Percentiles rank a stretch among this genome's conserved stretches.
phyloP scores from a whole-genome alignment of 306 rosid species.

The Cicer yamashitae region DNA sequence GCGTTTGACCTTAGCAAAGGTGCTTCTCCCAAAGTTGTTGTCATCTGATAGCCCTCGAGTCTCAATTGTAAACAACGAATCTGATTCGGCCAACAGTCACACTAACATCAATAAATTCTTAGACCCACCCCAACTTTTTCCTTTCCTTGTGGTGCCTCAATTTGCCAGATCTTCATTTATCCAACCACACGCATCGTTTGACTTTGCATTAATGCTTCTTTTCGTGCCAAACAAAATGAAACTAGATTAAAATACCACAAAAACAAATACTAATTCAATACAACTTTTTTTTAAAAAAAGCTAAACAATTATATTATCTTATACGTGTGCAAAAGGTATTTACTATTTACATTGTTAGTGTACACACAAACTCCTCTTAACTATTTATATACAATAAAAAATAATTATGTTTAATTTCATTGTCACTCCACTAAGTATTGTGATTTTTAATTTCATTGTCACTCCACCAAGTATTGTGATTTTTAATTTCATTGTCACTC shows the following conservation, averaged over 20 bases:
- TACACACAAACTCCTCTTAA: no score
- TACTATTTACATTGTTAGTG: no score
- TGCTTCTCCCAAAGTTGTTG: neutral
- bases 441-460: no score
- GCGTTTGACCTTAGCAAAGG: slow-evolving; percentile 23
- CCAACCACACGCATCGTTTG: slow-evolving; percentile 45
- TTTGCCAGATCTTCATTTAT: slow-evolving; percentile 16
- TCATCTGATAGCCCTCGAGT: neutral
- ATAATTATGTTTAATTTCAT: no score
- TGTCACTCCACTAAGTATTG: no score
- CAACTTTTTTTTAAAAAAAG: no score
- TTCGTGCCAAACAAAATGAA: neutral
- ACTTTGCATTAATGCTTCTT: slow-evolving; percentile 14
- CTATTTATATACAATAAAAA: no score
- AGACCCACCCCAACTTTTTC: slow-evolving; percentile 35
- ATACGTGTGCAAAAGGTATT: no score
- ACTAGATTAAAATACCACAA: neutral
- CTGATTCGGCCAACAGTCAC: neutral
- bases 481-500: no score
- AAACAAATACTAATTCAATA: no score
- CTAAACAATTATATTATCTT: no score
- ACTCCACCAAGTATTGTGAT: no score
- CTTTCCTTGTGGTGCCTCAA: neutral
- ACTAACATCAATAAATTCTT: slow-evolving; percentile 31
- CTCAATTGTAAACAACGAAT: neutral